Evolutionary conservation across 495 filamentous ascomycete species (phyloP).

Genomic region (Lophiotrema nucula): DNA sequence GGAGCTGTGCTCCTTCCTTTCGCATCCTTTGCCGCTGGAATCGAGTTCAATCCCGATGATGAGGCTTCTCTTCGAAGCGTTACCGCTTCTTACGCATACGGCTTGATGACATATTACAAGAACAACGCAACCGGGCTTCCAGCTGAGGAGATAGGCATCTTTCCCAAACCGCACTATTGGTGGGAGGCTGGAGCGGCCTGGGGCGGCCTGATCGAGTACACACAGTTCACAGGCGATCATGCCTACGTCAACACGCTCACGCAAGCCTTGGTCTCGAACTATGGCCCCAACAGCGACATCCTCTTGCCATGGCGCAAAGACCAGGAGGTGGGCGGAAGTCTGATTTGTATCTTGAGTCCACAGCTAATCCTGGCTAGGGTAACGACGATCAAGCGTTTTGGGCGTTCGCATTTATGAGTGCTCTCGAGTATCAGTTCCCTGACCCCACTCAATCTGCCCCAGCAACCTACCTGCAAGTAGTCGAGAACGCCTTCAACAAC

Average conservation of each 20-base stretch:
- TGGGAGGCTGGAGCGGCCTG: constrained; percentile 42
- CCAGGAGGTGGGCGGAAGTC: constrained; percentile 19
- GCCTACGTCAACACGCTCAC: constrained; percentile 37
- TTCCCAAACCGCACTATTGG: constrained; percentile 46
- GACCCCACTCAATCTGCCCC: constrained; percentile 55
- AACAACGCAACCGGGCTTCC: constrained; percentile 22
- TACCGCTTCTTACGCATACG: constrained; percentile 50
- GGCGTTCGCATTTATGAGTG: constrained; percentile 70
- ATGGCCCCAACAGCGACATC: constrained; percentile 42
- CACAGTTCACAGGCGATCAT: constrained; percentile 35
- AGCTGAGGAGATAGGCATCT: constrained; percentile 22
- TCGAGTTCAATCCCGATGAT: constrained; percentile 47
- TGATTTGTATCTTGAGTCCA: not conserved
- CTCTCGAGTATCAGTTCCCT: constrained; percentile 71
- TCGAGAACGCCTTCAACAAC: constrained; percentile 42
- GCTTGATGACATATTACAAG: constrained; percentile 47
- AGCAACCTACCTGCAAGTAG: constrained; percentile 59
- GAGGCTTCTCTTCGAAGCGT: constrained; percentile 51
- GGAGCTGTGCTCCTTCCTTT: constrained; percentile 29
- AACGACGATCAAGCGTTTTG: constrained; percentile 84
- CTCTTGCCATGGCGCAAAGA: constrained; percentile 33
- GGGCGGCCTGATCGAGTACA: constrained; percentile 36
- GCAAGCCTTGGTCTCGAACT: constrained; percentile 41
- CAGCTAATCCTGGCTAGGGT: constrained; percentile 40
- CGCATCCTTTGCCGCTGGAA: constrained; percentile 20